Conservation (phyloP, 1,284 basidiomycete genomes). For the Blastosporella zonata region DNA sequence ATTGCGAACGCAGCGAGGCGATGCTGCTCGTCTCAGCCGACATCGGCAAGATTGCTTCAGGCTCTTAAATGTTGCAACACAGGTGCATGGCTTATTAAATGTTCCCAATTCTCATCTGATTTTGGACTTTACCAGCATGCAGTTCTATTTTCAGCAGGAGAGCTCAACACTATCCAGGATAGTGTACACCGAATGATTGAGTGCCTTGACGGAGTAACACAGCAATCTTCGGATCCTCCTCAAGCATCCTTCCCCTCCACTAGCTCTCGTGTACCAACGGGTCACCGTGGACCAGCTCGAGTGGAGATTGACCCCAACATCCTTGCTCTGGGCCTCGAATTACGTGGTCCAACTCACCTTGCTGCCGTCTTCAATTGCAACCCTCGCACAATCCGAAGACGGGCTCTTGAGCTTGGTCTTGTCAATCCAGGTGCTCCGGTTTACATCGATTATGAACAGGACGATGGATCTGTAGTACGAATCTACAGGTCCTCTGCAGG, state of each 20-base stretch:
- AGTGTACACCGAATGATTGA: slow-evolving; percentile 1
- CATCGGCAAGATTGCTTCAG: neutral
- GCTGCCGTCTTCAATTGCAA: slow-evolving; percentile 20
- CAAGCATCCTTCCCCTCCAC: neutral
- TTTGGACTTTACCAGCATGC: slow-evolving; percentile 1
- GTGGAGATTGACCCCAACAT: neutral
- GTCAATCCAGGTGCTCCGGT: slow-evolving; percentile 29
- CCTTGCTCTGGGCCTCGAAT: slow-evolving; percentile 11
- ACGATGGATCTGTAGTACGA: slow-evolving; percentile 19
- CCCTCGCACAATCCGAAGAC: slow-evolving; percentile 27
- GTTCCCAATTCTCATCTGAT: neutral
- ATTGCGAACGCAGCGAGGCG: slow-evolving; percentile 2
- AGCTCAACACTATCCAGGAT: neutral
- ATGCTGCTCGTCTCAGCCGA: neutral
- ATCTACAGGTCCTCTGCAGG: slow-evolving; percentile 20
- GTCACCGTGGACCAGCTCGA: neutral
- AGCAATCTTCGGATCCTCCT: neutral
- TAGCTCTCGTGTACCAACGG: neutral
- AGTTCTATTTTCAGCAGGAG: neutral
- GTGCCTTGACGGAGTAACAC: neutral
- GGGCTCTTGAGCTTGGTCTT: slow-evolving; percentile 30
- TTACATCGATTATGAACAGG: slow-evolving; percentile 19
- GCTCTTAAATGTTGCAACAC: neutral
- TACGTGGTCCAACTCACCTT: slow-evolving; percentile 27
- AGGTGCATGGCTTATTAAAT: neutral